Conservation (phyloP, 768 basidiomycete genomes). For the Hirschioporus abietinus region DNA sequence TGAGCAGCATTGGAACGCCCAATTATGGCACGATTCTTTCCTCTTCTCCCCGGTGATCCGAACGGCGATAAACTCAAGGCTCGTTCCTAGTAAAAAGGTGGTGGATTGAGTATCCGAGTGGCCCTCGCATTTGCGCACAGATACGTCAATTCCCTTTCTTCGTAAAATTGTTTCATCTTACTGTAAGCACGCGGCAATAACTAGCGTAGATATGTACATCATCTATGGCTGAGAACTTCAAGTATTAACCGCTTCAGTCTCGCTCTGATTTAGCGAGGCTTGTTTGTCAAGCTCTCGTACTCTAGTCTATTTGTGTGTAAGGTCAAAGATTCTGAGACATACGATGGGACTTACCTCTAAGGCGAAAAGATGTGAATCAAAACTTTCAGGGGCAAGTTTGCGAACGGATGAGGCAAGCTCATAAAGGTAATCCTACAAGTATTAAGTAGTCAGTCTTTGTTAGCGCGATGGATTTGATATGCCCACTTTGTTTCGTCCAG, state of each 20-base stretch:
- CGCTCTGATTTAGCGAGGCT: not conserved
- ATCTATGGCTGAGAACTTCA: not conserved
- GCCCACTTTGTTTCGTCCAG: constrained; percentile 80
- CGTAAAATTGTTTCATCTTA: too few relatives aligned
- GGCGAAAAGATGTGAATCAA: constrained; percentile 71
- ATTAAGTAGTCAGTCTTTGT: not conserved
- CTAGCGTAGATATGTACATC: not conserved
- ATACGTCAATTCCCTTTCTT: not conserved
- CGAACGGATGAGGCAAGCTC: constrained; percentile 67
- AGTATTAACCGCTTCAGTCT: not conserved
- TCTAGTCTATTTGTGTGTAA: not conserved
- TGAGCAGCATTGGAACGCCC: constrained; percentile 3
- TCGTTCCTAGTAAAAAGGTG: not conserved
- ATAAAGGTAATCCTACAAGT: constrained; percentile 79
- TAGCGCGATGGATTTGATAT: not conserved
- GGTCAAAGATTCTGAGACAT: not conserved
- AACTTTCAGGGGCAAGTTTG: constrained; percentile 65
- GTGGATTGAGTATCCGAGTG: not conserved
- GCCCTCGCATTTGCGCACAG: not conserved
- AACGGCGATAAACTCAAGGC: not conserved
- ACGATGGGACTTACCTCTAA: constrained; percentile 52
- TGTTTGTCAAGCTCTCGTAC: constrained; percentile 5
- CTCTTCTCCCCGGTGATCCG: not conserved
- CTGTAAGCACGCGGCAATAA: too few relatives aligned
- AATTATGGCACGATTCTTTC: constrained; percentile 10